These are phyloP conservation scores for Nicotiana sylvestris DNA, from an alignment of 257 asterid species.

Conservation along the genomic window DNA sequence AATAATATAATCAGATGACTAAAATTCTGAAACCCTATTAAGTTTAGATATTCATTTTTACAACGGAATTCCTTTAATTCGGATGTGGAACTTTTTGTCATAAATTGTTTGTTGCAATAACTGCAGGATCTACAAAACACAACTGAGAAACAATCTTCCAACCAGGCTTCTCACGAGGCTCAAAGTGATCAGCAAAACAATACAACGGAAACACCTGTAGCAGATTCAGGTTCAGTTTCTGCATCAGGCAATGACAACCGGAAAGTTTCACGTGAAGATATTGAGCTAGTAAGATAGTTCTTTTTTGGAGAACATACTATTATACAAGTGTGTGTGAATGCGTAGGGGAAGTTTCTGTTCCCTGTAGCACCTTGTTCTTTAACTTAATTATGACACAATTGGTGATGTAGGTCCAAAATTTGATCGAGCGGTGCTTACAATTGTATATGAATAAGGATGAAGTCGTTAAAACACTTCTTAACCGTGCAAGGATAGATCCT, in stretches of 20 bases:
- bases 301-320: neutral
- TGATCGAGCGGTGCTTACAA: slow-evolving; percentile 91
- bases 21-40: neutral
- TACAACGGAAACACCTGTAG: slow-evolving; percentile 60
- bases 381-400: slow-evolving; percentile 15
- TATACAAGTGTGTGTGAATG: neutral
- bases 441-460: slow-evolving; percentile 90
- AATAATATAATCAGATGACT: neutral
- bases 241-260: slow-evolving; percentile 72
- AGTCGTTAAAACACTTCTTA: slow-evolving; percentile 85
- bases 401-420: slow-evolving; percentile 68
- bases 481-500: slow-evolving; percentile 95
- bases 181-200: slow-evolving; percentile 57
- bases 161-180: slow-evolving; percentile 55
- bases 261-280: slow-evolving; percentile 94
- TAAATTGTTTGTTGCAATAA: neutral
- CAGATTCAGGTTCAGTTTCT: slow-evolving; percentile 86
- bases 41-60: neutral
- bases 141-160: slow-evolving; percentile 58
- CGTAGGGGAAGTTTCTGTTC: neutral
- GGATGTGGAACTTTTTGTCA: neutral
- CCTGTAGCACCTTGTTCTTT: neutral
- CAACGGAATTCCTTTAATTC: neutral
- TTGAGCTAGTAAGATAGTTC: slow-evolving; percentile 69
- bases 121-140: slow-evolving; percentile 52